Evolutionary conservation across 2,329 filamentous ascomycete species (phyloP), one percentile per base, ranked within the genome.

Genomic region (Cladosporium sp.): DNA sequence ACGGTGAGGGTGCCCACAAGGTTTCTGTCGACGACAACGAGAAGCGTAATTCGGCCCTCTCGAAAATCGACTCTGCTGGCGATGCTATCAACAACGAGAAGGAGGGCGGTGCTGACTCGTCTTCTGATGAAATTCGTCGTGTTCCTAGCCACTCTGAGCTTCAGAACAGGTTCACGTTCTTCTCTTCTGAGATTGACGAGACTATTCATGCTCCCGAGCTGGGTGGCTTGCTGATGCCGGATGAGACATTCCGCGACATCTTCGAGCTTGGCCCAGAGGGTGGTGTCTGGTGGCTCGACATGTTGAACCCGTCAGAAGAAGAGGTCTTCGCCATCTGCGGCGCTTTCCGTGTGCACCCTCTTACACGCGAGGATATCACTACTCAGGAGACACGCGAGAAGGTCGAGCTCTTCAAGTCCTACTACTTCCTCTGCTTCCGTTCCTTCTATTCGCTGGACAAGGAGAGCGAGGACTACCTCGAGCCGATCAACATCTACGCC

Each of bases 231-330:
- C 81, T 96, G 4, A 83, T 95, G 53, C 90, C 91, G 2, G 92
- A 90, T 8, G 93, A 96, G 68, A 87, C 86, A 54, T 87, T 97
- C 62, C 85, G 89, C 32, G 89, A 90, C 53, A 81, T 98, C 9
- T 98, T 98, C 67, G 82, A 84, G 60, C 76, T 83, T 34, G 81
- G 80, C 33, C 77, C 78, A 2, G 78, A 83, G 33, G 79, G 90
- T 61, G 92, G 92, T 63, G 91, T 95, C n/a, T 98, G 92, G 91
- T 98, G 93, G 93, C 78, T 98, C 46, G 95, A 98, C 64, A 86
- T 96, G 68, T 86, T 92, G 67, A 89, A 88, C 61, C 89, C 92
- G 1, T 91, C 86, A 1, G 87, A 91, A 65, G 90, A 92, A 54
- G 93, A 97, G 68, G 84, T 95, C 16, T 83, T 85, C 41, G 85